phyloP scores from a whole-genome alignment of 2,329 filamentous ascomycete species.

The Nemania sp. region DNA sequence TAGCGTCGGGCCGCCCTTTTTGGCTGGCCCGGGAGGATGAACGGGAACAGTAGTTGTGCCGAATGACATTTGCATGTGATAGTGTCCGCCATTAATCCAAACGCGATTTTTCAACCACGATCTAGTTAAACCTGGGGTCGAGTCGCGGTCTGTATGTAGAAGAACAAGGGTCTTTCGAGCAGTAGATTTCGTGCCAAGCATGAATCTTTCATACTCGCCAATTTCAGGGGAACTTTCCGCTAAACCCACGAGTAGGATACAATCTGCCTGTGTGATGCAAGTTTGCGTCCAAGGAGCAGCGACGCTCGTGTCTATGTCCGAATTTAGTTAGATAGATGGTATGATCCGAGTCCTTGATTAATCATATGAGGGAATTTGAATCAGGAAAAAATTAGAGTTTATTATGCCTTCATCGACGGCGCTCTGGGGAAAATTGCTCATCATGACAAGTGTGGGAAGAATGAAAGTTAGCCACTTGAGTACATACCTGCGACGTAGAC shows the following conservation, averaged over 20 bases:
- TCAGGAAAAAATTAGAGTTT: conserved; percentile 80
- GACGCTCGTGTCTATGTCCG: conserved; percentile 87
- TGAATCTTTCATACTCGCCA: conserved; percentile 95
- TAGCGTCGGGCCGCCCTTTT: conserved; percentile 84
- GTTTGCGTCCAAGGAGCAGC: conserved; percentile 99
- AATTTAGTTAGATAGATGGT: conserved; percentile 26
- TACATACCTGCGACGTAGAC: conserved; percentile 85
- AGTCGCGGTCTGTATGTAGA: conserved; percentile 89
- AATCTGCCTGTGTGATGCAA: conserved; percentile 96
- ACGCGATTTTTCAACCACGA: conserved; percentile 92
- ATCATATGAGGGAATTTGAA: conserved; percentile 20
- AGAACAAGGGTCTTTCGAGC: conserved; percentile 93
- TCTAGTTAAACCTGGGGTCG: conserved; percentile 83
- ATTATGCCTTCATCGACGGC: conserved; percentile 65
- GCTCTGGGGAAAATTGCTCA: conserved; percentile 65
- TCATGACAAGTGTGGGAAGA: conserved; percentile 57
- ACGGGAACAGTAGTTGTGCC: conserved; percentile 80
- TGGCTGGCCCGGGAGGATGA: conserved; percentile 71
- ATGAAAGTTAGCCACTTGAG: conserved; percentile 7
- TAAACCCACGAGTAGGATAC: conserved; percentile 90
- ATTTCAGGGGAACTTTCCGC: conserved; percentile 91
- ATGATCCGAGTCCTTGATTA: neutral
- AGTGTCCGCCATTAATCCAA: conserved; percentile 98
- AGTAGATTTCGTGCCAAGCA: conserved; percentile 97
- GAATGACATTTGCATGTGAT: conserved; percentile 96